Conservation (phyloP, 1,139 yeast genomes). For the Yamadazyma jaroonii region DNA sequence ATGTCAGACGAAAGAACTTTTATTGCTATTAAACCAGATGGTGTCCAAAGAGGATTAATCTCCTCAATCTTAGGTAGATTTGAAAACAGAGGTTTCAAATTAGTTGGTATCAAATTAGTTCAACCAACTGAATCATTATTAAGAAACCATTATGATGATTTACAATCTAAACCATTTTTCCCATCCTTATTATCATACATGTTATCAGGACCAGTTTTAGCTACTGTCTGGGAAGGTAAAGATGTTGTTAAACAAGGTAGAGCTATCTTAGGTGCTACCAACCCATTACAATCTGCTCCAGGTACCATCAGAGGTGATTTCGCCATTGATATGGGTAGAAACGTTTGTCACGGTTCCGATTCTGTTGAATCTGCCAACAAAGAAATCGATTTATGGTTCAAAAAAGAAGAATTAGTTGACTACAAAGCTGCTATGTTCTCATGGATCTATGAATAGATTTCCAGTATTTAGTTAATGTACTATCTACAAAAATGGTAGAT, state of each 20-base stretch:
- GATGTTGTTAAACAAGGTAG: conserved; percentile 99
- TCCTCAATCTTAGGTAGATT: conserved; percentile 89
- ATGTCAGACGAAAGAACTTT: conserved; percentile 89
- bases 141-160: conserved; percentile 94
- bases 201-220: conserved; percentile 98
- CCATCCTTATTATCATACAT: conserved; percentile 93
- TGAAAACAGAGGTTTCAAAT: conserved; percentile 96
- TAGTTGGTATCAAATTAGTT: conserved; percentile 92
- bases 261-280: conserved; percentile 97
- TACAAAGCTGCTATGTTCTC: conserved; percentile 82
- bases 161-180: conserved; percentile 96
- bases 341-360: conserved; percentile 99
- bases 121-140: conserved; percentile 84
- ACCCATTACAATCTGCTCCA: conserved; percentile 96
- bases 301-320: conserved; percentile 99
- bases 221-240: conserved; percentile 99
- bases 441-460: conserved; percentile 90
- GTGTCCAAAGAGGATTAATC: conserved; percentile 98
- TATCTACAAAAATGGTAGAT: not conserved
- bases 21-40: conserved; percentile 99
- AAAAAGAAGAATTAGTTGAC: conserved; percentile 91
- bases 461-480: no score
- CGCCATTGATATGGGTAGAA: conserved; percentile 97
- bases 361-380: conserved; percentile 96
- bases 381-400: conserved; percentile 98